Conservation (phyloP, 768 basidiomycete species). For the Chalciporus pseudorubinellus region DNA sequence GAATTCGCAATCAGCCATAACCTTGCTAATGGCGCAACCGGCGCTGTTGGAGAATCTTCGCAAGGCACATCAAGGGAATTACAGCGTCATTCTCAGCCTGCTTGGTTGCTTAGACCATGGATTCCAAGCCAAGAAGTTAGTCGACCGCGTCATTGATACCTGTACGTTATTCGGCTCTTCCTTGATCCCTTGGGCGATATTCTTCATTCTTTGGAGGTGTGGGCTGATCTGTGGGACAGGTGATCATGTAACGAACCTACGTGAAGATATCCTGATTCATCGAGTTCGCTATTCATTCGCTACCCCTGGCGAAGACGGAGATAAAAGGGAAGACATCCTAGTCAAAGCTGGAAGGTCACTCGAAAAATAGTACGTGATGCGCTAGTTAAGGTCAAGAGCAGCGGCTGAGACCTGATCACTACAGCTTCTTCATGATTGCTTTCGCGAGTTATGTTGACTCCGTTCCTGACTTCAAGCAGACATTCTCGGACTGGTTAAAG, state of each 20-base stretch:
- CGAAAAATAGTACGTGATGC: constrained; percentile 80
- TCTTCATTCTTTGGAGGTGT: background rate
- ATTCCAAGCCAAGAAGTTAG: constrained; percentile 78
- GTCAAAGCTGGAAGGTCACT: constrained; percentile 70
- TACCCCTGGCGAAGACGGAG: constrained; percentile 63
- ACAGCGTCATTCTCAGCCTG: constrained; percentile 85
- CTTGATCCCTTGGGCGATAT: background rate
- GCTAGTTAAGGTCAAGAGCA: background rate
- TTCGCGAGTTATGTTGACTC: constrained; percentile 88
- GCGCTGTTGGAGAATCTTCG: constrained; percentile 80
- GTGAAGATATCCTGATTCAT: constrained; percentile 83
- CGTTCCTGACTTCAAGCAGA: constrained; percentile 57
- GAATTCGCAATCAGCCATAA: constrained; percentile 76
- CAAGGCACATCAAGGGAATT: constrained; percentile 90
- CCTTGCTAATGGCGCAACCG: constrained; percentile 79
- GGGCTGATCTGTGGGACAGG: constrained; percentile 43
- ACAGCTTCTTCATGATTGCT: constrained; percentile 89
- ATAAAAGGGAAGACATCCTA: constrained; percentile 48
- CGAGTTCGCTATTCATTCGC: constrained; percentile 86
- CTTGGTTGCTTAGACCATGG: constrained; percentile 93
- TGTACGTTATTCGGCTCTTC: constrained; percentile 34
- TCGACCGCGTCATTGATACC: constrained; percentile 86
- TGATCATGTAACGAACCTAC: constrained; percentile 87
- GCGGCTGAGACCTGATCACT: background rate
- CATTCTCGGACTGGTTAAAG: constrained; percentile 87